Conservation (phyloP, 2,329 filamentous ascomycete genomes). For the Paecilomyces sp. region DNA sequence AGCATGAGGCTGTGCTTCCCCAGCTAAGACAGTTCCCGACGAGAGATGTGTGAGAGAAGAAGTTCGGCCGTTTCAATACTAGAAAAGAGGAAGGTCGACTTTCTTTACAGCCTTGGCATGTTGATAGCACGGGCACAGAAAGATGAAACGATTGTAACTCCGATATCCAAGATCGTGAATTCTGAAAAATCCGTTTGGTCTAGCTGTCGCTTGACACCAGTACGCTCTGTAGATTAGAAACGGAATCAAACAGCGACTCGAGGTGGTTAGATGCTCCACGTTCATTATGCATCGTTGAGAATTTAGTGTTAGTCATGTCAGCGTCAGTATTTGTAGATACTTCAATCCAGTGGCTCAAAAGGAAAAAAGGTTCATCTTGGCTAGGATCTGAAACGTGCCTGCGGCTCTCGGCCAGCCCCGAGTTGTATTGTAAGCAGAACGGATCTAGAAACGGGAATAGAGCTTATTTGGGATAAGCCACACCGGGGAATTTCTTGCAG, state of each 20-base stretch:
- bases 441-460: neutral
- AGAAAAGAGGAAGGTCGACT: neutral
- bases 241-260: neutral
- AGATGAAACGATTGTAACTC: neutral
- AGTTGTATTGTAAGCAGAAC: neutral
- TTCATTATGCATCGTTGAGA: neutral
- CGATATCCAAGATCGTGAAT: neutral
- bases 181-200: neutral
- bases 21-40: neutral
- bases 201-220: neutral
- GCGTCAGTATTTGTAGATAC: neutral
- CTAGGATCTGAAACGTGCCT: neutral
- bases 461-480: neutral
- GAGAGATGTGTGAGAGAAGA: neutral
- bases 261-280: neutral
- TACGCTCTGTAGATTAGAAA: neutral
- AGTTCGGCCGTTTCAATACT: neutral
- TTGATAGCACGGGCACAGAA: neutral
- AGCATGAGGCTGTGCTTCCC: constrained; percentile 1
- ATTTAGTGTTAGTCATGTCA: neutral
- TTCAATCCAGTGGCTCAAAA: neutral
- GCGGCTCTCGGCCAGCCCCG: neutral
- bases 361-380: neutral
- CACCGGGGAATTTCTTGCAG: neutral
- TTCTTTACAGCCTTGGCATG: neutral